phyloP scores from a whole-genome alignment of 1,139 yeast genomes.

The Candida anutae region DNA sequence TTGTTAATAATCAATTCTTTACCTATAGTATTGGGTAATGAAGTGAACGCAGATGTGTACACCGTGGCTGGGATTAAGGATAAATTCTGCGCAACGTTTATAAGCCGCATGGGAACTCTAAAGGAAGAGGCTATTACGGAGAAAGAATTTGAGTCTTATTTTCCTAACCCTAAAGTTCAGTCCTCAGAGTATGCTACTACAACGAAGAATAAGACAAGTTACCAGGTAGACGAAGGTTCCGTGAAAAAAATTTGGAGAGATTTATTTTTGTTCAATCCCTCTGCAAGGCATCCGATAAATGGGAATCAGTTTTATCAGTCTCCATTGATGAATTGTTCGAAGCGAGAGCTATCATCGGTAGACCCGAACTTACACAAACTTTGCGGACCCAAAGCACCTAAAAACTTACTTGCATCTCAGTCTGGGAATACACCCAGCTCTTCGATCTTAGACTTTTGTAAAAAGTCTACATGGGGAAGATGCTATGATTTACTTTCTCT shows the following conservation, averaged over 20 bases:
- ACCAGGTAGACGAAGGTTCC: constrained; percentile 15
- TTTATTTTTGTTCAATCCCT: constrained; percentile 21
- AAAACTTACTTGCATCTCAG: constrained; percentile 23
- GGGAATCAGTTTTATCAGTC: constrained; percentile 31
- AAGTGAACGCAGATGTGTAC: constrained; percentile 11
- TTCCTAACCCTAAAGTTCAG: constrained; percentile 21
- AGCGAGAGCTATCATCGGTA: constrained; percentile 31
- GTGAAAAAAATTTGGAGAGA: constrained; percentile 27
- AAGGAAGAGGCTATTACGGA: constrained; percentile 25
- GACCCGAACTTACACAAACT: constrained; percentile 24
- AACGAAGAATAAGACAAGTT: neutral
- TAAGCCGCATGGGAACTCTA: constrained; percentile 12
- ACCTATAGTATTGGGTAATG: constrained; percentile 18
- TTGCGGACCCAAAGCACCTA: constrained; percentile 22
- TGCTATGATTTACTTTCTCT: constrained; percentile 32
- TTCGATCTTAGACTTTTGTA: constrained; percentile 27
- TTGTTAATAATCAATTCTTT: constrained; percentile 27
- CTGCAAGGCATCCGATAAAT: constrained; percentile 27
- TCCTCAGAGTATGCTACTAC: constrained; percentile 3
- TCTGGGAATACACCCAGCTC: constrained; percentile 21
- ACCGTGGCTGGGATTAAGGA: constrained; percentile 25
- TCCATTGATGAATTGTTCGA: constrained; percentile 26
- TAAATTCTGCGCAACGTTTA: constrained; percentile 19
- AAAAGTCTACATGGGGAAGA: constrained; percentile 37
- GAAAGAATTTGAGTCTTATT: constrained; percentile 21